Base-by-base conservation (phyloP, 2,329 filamentous ascomycete genomes). In the Aphanoascus verrucosus region DNA sequence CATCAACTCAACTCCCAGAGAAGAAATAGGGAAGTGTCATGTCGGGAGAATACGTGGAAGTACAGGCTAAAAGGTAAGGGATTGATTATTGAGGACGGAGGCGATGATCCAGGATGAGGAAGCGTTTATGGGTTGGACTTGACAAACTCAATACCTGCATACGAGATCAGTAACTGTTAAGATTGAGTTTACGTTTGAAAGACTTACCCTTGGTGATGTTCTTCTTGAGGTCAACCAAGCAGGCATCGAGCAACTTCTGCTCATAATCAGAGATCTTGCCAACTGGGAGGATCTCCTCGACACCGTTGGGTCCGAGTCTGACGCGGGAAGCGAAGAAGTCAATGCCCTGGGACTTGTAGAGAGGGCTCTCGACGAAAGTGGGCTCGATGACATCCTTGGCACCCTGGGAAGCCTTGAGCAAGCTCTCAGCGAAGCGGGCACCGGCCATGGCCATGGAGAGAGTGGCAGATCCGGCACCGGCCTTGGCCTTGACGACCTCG, bases 401-500 rank as follows among this genome's bases (percentile, higher is more conserved):
- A 71, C 93, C 93, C 74, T 94, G 83, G 56, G 86, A 77, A 65
- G 93, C 93, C 74, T 88, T 90, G 75, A 98, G 86, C 66, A 98
- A 78, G 63, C 86, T 88, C 79, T 97, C 90, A 64, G 93, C 88
- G 73, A 85, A 84, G 63, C 82, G 80, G 60, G 80, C 81, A 76
- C 91, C 91, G 62, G 91, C 91, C 82, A 95, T 91, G 68, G 91
- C 91, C 91, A 98, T 98, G 77, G 89, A 96, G 65, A 97, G 86
- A 60, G 91, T 97, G 70, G 91, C 91, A 63, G 89, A 96, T 65
- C 91, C 91, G 67, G 90, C 89, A 74, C 91, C 93, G 70, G 91
- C 90, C 86, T 97, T 97, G 75, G 91, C 93, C 83, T 96, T 82
- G 77, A 97, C 91, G 63, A 97, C 91, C 84, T 97, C 91, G 72